Base-by-base conservation (phyloP, 495 filamentous ascomycete genomes). In the Recurvomyces mirabilis region DNA sequence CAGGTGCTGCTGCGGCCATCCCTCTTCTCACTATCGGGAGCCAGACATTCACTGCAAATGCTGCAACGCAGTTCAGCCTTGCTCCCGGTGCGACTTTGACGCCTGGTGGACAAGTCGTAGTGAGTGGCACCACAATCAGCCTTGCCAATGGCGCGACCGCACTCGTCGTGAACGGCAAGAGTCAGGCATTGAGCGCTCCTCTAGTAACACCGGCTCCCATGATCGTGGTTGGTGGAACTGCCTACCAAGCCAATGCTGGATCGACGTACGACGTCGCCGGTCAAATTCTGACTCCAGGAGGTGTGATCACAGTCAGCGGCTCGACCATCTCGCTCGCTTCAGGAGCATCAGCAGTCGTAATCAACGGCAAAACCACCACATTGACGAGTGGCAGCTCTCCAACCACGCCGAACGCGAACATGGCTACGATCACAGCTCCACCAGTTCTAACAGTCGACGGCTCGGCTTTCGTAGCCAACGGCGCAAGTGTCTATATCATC, bases 11-110 rank as follows among this genome's bases (percentile, higher is more conserved):
- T 6, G 38, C 39, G 23, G 51, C 30, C 37, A 41, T 56, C 13
- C 61, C 61, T 17, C 40, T 58, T 13, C 33, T 64, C n/a, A 59
- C 59, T 3, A 47, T 64, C 21, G 58, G 56, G 6, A 48, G 43
- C 5, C 34, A 56, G 14, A 61, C 53, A 5, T 46, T 58, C 23
- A 61, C 59, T 0, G 53, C 48, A 1, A 62, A 64, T 38, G 60
- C 61, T 10, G 58, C 55, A 15, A 61, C 60, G 6, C 60, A 62
- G 39, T 64, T 53, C 43, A 54, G 50, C 41, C 43, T 64, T 9
- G 48, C 25, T 3, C 49, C 56, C 12, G 53, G 52, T 19, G 36
- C 47, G 35, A 60, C 54, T 5, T 47, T 64, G 0, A 57, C 55
- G 3, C 52, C 60, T 24, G 59, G 60, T 12, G 59, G 59, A n/a